Conservation (phyloP, 2,329 filamentous ascomycete species). For the Trichoderma aggressivum region DNA sequence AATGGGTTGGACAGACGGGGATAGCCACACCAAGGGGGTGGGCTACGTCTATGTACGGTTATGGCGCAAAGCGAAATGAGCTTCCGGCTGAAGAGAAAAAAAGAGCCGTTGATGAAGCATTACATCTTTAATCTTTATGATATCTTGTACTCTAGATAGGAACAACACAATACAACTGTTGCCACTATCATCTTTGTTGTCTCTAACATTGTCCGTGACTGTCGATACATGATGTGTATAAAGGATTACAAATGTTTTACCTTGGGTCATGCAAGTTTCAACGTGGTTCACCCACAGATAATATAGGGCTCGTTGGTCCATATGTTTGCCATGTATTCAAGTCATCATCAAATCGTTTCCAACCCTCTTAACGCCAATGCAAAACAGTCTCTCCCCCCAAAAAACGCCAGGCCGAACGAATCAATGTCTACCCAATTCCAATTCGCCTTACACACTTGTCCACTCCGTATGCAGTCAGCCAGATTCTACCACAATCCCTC, state of each 20-base stretch:
- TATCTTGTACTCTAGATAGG: not conserved
- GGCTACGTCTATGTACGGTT: not conserved
- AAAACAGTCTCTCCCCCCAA: not conserved
- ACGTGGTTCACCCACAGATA: not conserved
- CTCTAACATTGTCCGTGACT: not conserved
- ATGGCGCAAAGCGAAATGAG: not conserved
- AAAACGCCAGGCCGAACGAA: not conserved
- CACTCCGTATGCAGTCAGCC: not conserved
- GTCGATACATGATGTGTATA: not conserved
- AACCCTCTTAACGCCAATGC: not conserved
- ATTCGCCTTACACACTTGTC: not conserved
- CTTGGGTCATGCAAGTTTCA: not conserved
- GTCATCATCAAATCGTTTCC: not conserved
- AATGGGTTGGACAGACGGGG: not conserved
- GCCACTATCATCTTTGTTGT: not conserved
- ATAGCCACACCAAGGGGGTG: not conserved
- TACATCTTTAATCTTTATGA: not conserved
- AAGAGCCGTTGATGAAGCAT: not conserved
- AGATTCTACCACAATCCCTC: constrained; percentile 49
- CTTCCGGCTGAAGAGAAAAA: not conserved
- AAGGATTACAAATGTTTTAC: not conserved
- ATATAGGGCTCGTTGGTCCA: not conserved
- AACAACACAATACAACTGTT: not conserved
- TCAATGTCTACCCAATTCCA: not conserved
- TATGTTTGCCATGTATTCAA: not conserved